Conservation (phyloP, 805 yeast genomes). For the Wickerhamiella spandovensis region DNA sequence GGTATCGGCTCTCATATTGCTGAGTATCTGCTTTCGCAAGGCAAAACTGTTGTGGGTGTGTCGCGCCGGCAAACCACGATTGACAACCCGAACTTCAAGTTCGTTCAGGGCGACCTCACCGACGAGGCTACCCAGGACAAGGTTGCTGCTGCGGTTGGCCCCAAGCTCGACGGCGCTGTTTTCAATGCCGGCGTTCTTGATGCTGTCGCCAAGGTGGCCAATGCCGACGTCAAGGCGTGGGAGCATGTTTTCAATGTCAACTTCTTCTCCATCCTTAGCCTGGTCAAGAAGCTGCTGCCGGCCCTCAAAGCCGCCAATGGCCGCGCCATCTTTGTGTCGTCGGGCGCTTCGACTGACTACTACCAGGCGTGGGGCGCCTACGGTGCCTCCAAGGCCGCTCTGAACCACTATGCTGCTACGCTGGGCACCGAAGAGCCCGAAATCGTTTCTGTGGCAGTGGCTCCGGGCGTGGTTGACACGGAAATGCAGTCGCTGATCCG, state of each 20-base stretch:
- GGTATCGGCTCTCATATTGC: slow-evolving; percentile 81
- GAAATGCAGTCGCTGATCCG: slow-evolving; percentile 76
- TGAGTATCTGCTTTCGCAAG: slow-evolving; percentile 31
- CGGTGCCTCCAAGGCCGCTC: slow-evolving; percentile 83
- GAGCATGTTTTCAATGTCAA: slow-evolving; percentile 57
- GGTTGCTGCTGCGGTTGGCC: slow-evolving; percentile 22
- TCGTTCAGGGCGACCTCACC: slow-evolving; percentile 42
- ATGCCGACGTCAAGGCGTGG: slow-evolving; percentile 48
- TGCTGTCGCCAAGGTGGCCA: slow-evolving; percentile 46
- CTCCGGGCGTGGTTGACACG: slow-evolving; percentile 94
- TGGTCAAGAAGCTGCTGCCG: slow-evolving; percentile 37
- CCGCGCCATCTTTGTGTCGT: slow-evolving; percentile 63
- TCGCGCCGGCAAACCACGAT: slow-evolving; percentile 51
- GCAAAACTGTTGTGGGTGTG: slow-evolving; percentile 46
- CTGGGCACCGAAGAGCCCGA: slow-evolving; percentile 55
- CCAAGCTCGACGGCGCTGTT: slow-evolving; percentile 32
- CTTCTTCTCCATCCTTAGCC: slow-evolving; percentile 56
- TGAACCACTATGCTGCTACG: slow-evolving; percentile 60
- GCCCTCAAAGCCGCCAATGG: slow-evolving; percentile 45
- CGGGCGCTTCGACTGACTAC: slow-evolving; percentile 67
- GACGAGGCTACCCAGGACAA: slow-evolving; percentile 24
- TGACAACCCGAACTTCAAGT: slow-evolving; percentile 25
- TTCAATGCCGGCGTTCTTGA: slow-evolving; percentile 68
- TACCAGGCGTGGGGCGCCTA: slow-evolving; percentile 80
- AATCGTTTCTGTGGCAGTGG: slow-evolving; percentile 55